Evolutionary conservation across 2,329 filamentous ascomycete species (phyloP).

Genomic region (Phialophora macrospora): DNA sequence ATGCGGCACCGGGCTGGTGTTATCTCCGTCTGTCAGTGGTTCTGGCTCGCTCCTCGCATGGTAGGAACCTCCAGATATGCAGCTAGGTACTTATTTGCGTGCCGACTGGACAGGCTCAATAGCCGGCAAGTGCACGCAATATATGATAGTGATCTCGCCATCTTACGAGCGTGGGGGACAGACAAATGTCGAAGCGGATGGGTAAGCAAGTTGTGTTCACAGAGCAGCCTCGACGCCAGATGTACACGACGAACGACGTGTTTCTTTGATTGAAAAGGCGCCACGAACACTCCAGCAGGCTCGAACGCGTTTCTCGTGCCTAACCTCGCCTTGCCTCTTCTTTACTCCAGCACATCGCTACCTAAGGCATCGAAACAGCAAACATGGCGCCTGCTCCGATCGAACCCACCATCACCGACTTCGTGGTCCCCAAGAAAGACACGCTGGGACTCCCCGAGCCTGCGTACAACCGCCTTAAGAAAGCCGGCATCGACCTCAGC

Average conservation of each 20-base stretch:
- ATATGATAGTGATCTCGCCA: slow-evolving; percentile 15
- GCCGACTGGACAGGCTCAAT: slow-evolving; percentile 8
- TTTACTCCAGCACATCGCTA: background rate
- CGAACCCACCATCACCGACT: slow-evolving; percentile 66
- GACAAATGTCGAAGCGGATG: slow-evolving; percentile 5
- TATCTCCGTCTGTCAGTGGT: slow-evolving; percentile 3
- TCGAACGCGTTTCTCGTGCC: background rate
- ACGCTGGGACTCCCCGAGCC: slow-evolving; percentile 65
- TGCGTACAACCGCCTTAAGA: slow-evolving; percentile 64
- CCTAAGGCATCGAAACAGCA: background rate
- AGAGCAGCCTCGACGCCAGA: background rate
- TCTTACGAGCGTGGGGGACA: slow-evolving; percentile 1
- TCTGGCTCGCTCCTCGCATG: background rate
- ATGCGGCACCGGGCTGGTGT: background rate
- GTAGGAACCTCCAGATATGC: background rate
- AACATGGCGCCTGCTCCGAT: slow-evolving; percentile 65
- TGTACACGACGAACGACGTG: background rate
- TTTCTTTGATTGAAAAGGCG: slow-evolving; percentile 14
- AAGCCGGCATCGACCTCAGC: slow-evolving; percentile 71
- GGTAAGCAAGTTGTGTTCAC: slow-evolving; percentile 15
- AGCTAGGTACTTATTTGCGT: background rate
- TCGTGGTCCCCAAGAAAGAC: slow-evolving; percentile 67
- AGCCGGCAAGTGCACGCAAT: slow-evolving; percentile 21
- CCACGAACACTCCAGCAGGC: background rate
- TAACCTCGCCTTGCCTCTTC: background rate